Base-by-base conservation (phyloP, 495 filamentous ascomycete species). In the Terfezia boudieri region DNA sequence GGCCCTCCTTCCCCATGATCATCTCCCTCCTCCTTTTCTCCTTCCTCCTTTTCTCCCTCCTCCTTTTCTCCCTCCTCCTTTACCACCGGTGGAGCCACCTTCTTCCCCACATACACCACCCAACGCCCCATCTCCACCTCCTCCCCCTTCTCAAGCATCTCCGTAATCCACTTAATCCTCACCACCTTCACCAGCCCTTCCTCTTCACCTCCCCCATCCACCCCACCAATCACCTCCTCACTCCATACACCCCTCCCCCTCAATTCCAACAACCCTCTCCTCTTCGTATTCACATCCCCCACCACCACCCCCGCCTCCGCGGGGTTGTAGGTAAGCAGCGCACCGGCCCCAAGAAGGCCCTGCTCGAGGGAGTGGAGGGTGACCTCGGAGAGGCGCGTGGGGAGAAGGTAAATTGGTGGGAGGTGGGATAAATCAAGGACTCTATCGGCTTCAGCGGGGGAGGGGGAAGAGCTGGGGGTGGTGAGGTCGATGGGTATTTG, bases 151-250 rank as follows among this genome's bases (percentile, higher is more conserved):
- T 49, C 51, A 51, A 50, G 53, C 26, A 12, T 32, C 56, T n/a
- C 5, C 8, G 57, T 37, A 38, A 22, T 14, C 37, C 17, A 50
- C 26, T 52, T 46, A 23, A 55, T 16, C 12, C 48, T 20, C 49
- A 37, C 32, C 26, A 32, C 1, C 26, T 32, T 32, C 26, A 32
- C 26, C 2, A 32, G 26, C 56, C 54, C 16, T 36, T 52, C 8
- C 49, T 20, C 9, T 49, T 57, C 11, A 53, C 50, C 41, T 57
- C 37, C 10, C 57, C 68, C 32, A 93, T 72, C 53, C 77, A 82
- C 0, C 80, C 85, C 20, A 98, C 68, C 5, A 95, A 64, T 1
- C 95, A 55, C 9, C 72, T 71, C 8, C 87, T 86, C 62, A 90
- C 82, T 4, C 71, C 68, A 52, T 7, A 32, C 50, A 23, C 56